Base-by-base conservation (phyloP, 805 yeast genomes). In the Phaffomyces antillensis region DNA sequence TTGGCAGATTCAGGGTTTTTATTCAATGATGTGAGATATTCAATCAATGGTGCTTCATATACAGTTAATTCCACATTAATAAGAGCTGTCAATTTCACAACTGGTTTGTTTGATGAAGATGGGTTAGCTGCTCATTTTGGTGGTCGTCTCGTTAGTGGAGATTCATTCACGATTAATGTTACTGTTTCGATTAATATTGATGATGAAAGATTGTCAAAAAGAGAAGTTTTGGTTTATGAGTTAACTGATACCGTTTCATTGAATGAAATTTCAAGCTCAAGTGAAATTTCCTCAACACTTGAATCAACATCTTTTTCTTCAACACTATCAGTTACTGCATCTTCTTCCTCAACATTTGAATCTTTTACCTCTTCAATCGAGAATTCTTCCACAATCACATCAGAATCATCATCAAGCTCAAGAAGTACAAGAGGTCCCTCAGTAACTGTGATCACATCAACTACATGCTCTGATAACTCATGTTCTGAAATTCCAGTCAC, bases 401-500 rank as follows among this genome's bases (percentile, higher is more conserved):
- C 38, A n/a, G 35, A 18, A 12, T 24, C 39, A 20, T 33, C 7
- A 7, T 12, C 40, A n/a, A 35, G 17, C 12, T 15, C 34, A 7
- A n/a, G 11, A 3, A 13, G 26, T n/a, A 36, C 36, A n/a, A 33
- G 15, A 6, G 13, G 11, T 11, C 30, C 30, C 10, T 28, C 8
- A 18, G 36, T 48, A 15, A 46, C 53, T 13, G 38, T 40, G 13
- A 34, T 47, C 15, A 51, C 51, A 7, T 32, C 41, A 25, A 64
- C 68, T 18, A 56, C 61, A 17, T 64, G 67, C 48, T 47, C 55
- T 11, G 52, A 52, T 41, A 51, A 60, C 43, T 45, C 42, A 25
- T 64, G 67, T 42, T 46, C 61, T 28, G 62, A 64, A 34, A 40
- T 45, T 11, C 47, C 54, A 37, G 42, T 60, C 12, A 51, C 53